Evolutionary conservation across 2,329 filamentous ascomycete species (phyloP).

Genomic region (Venturia asperata): DNA sequence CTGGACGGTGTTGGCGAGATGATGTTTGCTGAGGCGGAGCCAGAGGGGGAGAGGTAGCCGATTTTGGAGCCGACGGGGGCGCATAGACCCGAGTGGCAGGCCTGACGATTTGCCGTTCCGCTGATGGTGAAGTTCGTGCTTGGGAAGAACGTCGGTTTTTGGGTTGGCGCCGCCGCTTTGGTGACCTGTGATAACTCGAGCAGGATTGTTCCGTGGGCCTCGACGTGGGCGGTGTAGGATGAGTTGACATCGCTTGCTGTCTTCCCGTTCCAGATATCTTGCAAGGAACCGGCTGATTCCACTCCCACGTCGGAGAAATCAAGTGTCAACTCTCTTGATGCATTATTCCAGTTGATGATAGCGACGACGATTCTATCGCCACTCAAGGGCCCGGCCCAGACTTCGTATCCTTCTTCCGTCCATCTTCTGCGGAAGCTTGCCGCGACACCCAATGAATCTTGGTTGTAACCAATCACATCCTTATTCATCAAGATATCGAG

Average conservation of each 20-base stretch:
- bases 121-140: not conserved
- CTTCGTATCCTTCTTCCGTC: slow-evolving; percentile 1
- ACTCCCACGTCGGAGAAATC: not conserved
- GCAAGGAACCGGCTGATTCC: not conserved
- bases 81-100: not conserved
- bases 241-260: not conserved
- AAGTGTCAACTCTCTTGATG: not conserved
- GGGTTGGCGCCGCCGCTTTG: not conserved
- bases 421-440: not conserved
- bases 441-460: slow-evolving; percentile 36
- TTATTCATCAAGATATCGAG: slow-evolving; percentile 43
- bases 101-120: not conserved
- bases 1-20: not conserved
- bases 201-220: not conserved
- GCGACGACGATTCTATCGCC: not conserved
- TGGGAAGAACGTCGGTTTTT: not conserved
- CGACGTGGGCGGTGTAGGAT: not conserved
- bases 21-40: not conserved
- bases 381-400: slow-evolving; percentile 11
- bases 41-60: not conserved
- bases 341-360: not conserved
- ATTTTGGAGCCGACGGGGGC: not conserved
- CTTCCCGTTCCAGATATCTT: not conserved
- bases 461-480: slow-evolving; percentile 43
- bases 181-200: not conserved